Base-by-base conservation (phyloP, 176 grass and related monocot genomes). In the Musa itinerans region DNA sequence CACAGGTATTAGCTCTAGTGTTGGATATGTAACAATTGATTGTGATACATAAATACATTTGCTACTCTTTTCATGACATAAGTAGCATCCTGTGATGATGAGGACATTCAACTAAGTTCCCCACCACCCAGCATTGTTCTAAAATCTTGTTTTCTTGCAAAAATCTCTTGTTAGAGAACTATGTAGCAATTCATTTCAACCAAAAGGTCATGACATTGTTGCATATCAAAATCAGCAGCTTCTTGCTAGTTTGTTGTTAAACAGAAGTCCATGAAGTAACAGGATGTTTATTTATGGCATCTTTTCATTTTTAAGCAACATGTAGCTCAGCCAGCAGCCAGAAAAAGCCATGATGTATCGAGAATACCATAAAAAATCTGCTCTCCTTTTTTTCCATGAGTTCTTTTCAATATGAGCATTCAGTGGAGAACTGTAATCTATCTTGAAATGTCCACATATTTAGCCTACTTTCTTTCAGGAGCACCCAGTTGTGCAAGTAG, bases 401-500 rank as follows among this genome's bases (percentile, higher is more conserved):
- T 61, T 7, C 57, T 61, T 19, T 61, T 61, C n/a, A n/a, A 20
- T 61, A 61, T 8, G n/a, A 61, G 19, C 57, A n/a, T 61, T 68
- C 25, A 34, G 11, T 34, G 34, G 2, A 68, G 11, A 66, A 25
- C 63, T 25, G 34, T 34, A 7, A 68, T 13, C 9, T 9, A 23
- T 68, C 10, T 67, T 15, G 3, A 68, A 68, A 0, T 34, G 17
- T 66, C 1, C 11, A 55, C 16, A 6, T 63, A 0, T 79, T 7
- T 58, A 65, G 7, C 68, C 76, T 76, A 80, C 10, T 53, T 65
- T 80, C 77, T 59, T 26, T 26, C 2, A 70, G 70, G 71, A 89
- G 85, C 77, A 5, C 64, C 61, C 80, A 11, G 53, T 50, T 7
- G 57, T 73, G 24, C 84, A 93, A 80, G 63, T 57, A 65, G 53